A percentile compares a stretch with the other conserved stretches of the same genome.
These are phyloP conservation scores for Aspergillus tubingensis DNA, from an alignment of 2,329 filamentous ascomycete genomes.

Conservation along the genomic window DNA sequence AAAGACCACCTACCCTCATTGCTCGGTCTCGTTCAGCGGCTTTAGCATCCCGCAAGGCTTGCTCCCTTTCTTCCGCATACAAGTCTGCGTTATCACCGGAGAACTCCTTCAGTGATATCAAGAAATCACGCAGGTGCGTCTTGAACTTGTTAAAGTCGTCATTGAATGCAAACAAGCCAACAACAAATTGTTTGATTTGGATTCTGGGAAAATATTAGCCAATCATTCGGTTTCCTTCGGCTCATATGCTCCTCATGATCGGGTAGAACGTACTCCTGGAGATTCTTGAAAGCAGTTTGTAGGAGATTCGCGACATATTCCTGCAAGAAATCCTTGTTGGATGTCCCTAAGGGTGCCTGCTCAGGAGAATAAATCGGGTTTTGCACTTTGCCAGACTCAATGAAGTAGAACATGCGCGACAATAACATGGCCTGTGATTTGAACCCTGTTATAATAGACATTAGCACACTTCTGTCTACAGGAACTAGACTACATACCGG, in stretches of 20 bases:
- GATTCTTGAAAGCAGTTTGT: conserved; percentile 88
- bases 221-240: conserved; percentile 24
- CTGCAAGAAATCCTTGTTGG: conserved; percentile 86
- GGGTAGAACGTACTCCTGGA: conserved; percentile 69
- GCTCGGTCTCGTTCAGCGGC: conserved; percentile 86
- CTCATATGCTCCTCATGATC: not conserved
- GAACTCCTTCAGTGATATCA: conserved; percentile 97
- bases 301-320: conserved; percentile 84
- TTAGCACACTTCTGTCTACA: conserved; percentile 3
- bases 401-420: conserved; percentile 93
- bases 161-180: conserved; percentile 84
- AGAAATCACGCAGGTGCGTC: conserved; percentile 90
- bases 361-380: conserved; percentile 86
- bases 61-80: conserved; percentile 91
- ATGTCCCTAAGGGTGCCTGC: conserved; percentile 78
- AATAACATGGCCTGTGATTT: conserved; percentile 95
- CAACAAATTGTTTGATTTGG: conserved; percentile 88
- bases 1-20: conserved; percentile 90
- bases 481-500: conserved; percentile 53
- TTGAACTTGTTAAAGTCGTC: conserved; percentile 93
- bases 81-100: conserved; percentile 93
- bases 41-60: conserved; percentile 81
- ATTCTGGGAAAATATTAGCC: conserved; percentile 51
- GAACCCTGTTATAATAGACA: conserved; percentile 59
- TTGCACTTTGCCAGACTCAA: conserved; percentile 86